phyloP scores from a whole-genome alignment of 2,329 filamentous ascomycete species.

The Fusarium longipes region DNA sequence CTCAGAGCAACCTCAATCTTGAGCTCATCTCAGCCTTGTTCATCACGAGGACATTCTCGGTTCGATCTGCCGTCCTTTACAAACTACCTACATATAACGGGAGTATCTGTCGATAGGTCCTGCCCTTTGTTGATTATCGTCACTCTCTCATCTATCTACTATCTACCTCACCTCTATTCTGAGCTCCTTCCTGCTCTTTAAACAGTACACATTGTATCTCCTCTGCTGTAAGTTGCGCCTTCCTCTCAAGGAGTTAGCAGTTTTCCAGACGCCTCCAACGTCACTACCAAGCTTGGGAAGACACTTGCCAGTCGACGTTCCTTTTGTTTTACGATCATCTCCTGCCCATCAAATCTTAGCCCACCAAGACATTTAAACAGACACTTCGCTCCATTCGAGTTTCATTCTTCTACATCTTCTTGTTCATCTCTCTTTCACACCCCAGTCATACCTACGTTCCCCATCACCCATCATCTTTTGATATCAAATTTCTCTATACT shows the following conservation, averaged over 20 bases:
- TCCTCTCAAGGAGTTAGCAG: not conserved
- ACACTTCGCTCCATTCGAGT: constrained; percentile 14
- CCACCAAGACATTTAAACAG: constrained; percentile 36
- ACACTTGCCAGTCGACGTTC: constrained; percentile 7
- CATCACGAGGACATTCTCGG: constrained; percentile 13
- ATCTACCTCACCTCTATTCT: not conserved
- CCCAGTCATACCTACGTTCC: constrained; percentile 8
- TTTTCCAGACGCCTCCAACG: constrained; percentile 27
- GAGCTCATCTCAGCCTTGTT: constrained; percentile 5
- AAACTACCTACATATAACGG: not conserved
- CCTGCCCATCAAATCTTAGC: constrained; percentile 4
- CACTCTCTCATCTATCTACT: not conserved
- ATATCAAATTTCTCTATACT: constrained; percentile 8
- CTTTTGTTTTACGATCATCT: constrained; percentile 8
- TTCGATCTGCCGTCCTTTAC: constrained; percentile 14
- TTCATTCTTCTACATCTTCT: constrained; percentile 7
- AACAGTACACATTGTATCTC: not conserved
- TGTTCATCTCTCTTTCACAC: constrained; percentile 13
- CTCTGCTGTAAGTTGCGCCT: constrained; percentile 17
- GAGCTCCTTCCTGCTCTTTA: not conserved
- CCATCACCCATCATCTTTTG: constrained; percentile 19
- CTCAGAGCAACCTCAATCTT: not conserved
- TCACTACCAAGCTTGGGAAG: constrained; percentile 10
- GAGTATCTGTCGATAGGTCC: not conserved
- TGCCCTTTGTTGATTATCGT: not conserved